phyloP scores from a whole-genome alignment of 2,329 filamentous ascomycete species.

The Pseudogymnoascus sp. region DNA sequence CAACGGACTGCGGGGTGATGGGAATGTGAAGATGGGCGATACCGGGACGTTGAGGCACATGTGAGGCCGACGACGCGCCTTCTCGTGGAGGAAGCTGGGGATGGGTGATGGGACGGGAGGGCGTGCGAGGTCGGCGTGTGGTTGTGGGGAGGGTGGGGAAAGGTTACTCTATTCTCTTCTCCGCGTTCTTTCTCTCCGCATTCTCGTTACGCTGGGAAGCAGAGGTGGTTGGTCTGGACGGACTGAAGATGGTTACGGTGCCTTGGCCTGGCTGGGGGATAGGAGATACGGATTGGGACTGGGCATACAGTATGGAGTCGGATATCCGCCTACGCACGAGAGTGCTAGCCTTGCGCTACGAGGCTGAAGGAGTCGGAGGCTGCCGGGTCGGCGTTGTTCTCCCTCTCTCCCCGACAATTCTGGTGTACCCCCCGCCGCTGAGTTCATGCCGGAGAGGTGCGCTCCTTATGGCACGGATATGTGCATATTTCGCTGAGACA shows the following conservation, averaged over 20 bases:
- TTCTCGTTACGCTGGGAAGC: not conserved
- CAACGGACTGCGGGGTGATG: not conserved
- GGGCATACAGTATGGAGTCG: not conserved
- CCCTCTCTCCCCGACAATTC: not conserved
- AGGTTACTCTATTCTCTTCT: not conserved
- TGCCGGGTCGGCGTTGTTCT: not conserved
- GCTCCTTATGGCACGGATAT: not conserved
- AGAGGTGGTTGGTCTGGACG: not conserved
- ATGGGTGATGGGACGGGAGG: not conserved
- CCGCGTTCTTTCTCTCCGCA: not conserved
- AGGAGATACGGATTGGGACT: not conserved
- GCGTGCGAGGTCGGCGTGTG: conserved; percentile 4
- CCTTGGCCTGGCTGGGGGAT: not conserved
- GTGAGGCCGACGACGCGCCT: not conserved
- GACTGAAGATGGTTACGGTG: no score
- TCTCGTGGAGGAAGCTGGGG: no score
- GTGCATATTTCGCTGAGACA: not conserved
- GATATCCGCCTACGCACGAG: not conserved
- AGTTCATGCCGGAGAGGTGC: not conserved
- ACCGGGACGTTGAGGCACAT: not conserved
- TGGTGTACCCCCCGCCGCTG: not conserved
- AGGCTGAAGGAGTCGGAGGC: not conserved
- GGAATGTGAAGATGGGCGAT: not conserved
- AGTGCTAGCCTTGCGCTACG: not conserved
- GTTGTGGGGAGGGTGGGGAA: not conserved